Conservation (phyloP, 805 yeast genomes). For the Candida manassasensis region DNA sequence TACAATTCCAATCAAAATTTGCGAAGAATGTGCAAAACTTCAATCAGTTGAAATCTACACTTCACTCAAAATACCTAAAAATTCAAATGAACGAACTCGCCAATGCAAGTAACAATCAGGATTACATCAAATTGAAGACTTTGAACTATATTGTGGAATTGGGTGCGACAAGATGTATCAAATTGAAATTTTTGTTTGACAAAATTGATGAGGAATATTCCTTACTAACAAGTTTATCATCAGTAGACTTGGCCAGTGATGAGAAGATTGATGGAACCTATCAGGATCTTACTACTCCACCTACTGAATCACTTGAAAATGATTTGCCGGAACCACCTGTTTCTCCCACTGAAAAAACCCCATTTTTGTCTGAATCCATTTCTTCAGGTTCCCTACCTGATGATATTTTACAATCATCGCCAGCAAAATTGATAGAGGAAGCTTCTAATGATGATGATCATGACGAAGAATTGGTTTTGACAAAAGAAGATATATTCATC, state of each 20-base stretch:
- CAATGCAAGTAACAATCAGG: slow-evolving; percentile 17
- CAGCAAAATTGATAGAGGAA: background rate
- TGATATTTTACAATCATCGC: background rate
- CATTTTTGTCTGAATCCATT: background rate
- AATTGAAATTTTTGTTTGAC: slow-evolving; percentile 9
- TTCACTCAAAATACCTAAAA: slow-evolving; percentile 26
- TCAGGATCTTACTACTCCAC: background rate
- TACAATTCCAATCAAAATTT: slow-evolving; percentile 30
- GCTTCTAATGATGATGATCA: background rate
- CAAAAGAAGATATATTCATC: slow-evolving; percentile 1
- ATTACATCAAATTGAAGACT: slow-evolving; percentile 35
- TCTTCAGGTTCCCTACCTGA: background rate
- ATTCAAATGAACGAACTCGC: slow-evolving; percentile 23
- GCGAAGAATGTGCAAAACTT: slow-evolving; percentile 22
- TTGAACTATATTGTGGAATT: slow-evolving; percentile 36
- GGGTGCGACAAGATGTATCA: slow-evolving; percentile 34
- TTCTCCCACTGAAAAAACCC: background rate
- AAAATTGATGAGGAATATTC: slow-evolving; percentile 2
- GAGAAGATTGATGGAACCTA: slow-evolving; percentile 1
- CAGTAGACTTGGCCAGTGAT: background rate
- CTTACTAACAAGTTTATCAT: slow-evolving; percentile 1
- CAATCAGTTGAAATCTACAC: slow-evolving; percentile 17
- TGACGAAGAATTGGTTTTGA: slow-evolving; percentile 1
- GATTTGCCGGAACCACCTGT: background rate
- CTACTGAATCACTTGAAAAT: background rate